phyloP scores from a whole-genome alignment of 2,329 filamentous ascomycete genomes.

The Gnomoniopsis smithogilvyi region DNA sequence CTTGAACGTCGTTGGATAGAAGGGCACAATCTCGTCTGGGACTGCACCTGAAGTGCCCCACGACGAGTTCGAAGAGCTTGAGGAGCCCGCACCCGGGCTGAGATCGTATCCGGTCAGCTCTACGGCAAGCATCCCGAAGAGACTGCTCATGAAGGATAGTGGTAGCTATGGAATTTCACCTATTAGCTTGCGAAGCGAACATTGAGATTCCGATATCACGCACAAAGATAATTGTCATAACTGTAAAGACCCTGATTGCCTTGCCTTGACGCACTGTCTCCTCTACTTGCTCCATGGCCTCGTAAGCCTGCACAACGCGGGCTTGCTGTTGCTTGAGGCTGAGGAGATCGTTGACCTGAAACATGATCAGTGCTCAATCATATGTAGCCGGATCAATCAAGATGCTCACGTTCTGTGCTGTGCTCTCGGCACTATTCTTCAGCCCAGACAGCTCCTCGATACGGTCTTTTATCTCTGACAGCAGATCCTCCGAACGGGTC shows the following conservation, averaged over 20 bases:
- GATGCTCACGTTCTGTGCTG: slow-evolving; percentile 30
- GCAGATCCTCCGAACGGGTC: slow-evolving; percentile 25
- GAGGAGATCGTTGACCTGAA: slow-evolving; percentile 35
- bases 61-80: neutral
- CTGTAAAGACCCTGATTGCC: slow-evolving; percentile 42
- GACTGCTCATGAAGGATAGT: slow-evolving; percentile 33
- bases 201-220: slow-evolving; percentile 14
- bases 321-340: slow-evolving; percentile 44
- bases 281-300: slow-evolving; percentile 33
- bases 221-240: slow-evolving; percentile 44
- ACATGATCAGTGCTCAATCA: neutral
- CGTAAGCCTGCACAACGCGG: slow-evolving; percentile 39
- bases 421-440: slow-evolving; percentile 27
- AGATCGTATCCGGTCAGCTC: slow-evolving; percentile 10
- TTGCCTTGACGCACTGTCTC: slow-evolving; percentile 38
- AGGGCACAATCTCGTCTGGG: slow-evolving; percentile 9
- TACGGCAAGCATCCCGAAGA: slow-evolving; percentile 38
- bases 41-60: neutral
- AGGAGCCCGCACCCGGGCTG: neutral
- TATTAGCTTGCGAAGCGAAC: too few species aligned
- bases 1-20: slow-evolving; percentile 13
- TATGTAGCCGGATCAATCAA: neutral
- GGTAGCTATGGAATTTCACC: slow-evolving; percentile 18
- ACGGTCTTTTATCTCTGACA: slow-evolving; percentile 24
- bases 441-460: slow-evolving; percentile 32